These are phyloP conservation scores for Escovopsis weberi DNA, from an alignment of 2,329 filamentous ascomycete species.

Conservation along the genomic window DNA sequence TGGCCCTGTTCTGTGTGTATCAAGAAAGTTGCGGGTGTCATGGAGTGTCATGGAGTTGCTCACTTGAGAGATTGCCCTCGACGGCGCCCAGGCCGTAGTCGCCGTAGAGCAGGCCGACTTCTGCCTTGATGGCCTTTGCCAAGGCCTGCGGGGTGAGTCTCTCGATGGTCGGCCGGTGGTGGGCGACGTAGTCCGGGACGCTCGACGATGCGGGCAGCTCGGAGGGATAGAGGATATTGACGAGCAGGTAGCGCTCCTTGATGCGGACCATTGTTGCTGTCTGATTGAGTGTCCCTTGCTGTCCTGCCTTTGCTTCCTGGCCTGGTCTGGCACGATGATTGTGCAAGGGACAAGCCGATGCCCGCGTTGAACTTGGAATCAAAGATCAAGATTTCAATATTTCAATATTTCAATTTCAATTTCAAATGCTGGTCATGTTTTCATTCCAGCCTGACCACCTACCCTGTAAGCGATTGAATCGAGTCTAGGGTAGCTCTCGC, in stretches of 20 bases:
- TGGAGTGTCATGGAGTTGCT: constrained; percentile 1
- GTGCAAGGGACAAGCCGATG: neutral
- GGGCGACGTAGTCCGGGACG: constrained; percentile 49
- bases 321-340: neutral
- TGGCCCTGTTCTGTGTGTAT: too few species aligned
- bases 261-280: constrained; percentile 68
- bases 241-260: constrained; percentile 90
- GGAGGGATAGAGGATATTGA: constrained; percentile 80
- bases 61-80: constrained; percentile 54
- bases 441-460: too few species aligned
- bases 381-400: too few species aligned
- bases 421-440: too few species aligned
- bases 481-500: too few species aligned
- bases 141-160: constrained; percentile 52
- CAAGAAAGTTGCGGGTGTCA: too few species aligned
- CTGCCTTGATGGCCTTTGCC: constrained; percentile 52
- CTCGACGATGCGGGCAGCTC: constrained; percentile 23
- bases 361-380: too few species aligned
- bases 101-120: constrained; percentile 63
- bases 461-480: too few species aligned
- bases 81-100: constrained; percentile 75
- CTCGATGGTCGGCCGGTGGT: constrained; percentile 67
- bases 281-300: too few species aligned
- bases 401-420: too few species aligned
- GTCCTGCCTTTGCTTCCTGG: too few species aligned